Evolutionary conservation across 495 filamentous ascomycete species (phyloP), one percentile per base, ranked within the genome.

Genomic region (Podospora didyma): DNA sequence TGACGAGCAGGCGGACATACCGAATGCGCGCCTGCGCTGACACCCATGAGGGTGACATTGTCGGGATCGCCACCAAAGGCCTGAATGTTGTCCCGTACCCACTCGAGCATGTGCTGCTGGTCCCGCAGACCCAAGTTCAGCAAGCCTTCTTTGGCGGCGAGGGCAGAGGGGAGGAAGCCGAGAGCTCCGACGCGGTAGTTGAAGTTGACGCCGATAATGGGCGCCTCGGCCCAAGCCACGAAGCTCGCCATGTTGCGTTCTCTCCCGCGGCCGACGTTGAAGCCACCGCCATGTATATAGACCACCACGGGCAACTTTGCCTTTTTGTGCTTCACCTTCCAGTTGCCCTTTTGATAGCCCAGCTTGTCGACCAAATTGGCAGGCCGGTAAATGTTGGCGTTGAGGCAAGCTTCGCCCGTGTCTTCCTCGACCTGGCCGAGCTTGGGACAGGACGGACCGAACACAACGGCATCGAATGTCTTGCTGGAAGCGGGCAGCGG

Each of bases 51-150:
- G 0, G 86, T 89, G 34, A 90, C 78, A 55, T 85, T 80, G 11
- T 76, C 69, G 1, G 76, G 67, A 67, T 89, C 80, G 2, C 87
- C 87, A 0, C 85, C 84, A 62, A 90, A 85, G 0, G 75, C 72
- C 20, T 65, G 70, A 45, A 84, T 79, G 63, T 87, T 85, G 10
- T 82, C 73, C 58, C 75, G 70, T 1, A 86, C 82, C 87, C 87
- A 90, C 68, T 86, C 76, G 20, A 90, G 69, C 45, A 82, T 69
- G 24, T 82, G 62, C 56, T 80, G 75, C 63, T 89, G 87, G 63
- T 90, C 87, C 72, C 81, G 83, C 59, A 90, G 75, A 5, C 87
- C 87, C 26, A 87, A 68, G 62, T 90, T 90, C 21, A 87, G 73
- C 14, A 79, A 31, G 0, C 81, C 81, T 17, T 82, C 79, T 52